Percentiles rank a stretch among this genome's conserved stretches.
phyloP scores from a whole-genome alignment of 2,329 filamentous ascomycete species.

The Diaporthe sp. region DNA sequence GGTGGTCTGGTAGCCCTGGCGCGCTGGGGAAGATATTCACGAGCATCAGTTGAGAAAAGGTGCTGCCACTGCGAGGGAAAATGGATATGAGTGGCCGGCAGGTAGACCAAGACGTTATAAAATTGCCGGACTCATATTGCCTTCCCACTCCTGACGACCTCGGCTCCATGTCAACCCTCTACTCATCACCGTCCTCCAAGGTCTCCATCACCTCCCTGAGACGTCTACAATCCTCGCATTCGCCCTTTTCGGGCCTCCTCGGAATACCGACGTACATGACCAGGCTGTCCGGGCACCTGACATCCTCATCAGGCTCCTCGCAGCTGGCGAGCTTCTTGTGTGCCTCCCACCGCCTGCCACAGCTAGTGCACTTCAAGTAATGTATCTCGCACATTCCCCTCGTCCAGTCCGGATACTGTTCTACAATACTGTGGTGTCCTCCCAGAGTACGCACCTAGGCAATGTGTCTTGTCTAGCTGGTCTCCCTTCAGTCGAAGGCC shows the following conservation, averaged over 20 bases:
- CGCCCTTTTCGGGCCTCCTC: constrained; percentile 49
- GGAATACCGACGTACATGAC: constrained; percentile 56
- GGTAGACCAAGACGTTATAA: background rate
- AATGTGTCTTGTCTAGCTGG: no score
- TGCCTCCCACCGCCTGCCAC: constrained; percentile 51
- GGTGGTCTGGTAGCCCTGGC: background rate
- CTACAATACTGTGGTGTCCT: no score
- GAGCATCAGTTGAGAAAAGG: background rate
- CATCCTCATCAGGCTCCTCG: constrained; percentile 50
- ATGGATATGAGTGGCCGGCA: background rate
- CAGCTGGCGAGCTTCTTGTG: constrained; percentile 55
- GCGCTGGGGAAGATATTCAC: background rate
- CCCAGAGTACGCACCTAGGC: background rate
- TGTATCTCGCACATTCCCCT: constrained; percentile 55
- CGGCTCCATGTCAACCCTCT: background rate
- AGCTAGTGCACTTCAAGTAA: constrained; percentile 50
- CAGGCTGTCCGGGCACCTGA: constrained; percentile 51
- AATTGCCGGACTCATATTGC: background rate
- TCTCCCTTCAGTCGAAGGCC: background rate
- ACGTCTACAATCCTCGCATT: constrained; percentile 51
- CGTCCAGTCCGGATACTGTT: background rate
- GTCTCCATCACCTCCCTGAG: constrained; percentile 49
- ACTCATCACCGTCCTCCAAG: constrained; percentile 44
- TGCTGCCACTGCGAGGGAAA: background rate
- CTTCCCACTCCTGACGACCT: background rate